These are phyloP conservation scores for Aspergillus sclerotioniger DNA, from an alignment of 495 filamentous ascomycete species.

Conservation along the genomic window DNA sequence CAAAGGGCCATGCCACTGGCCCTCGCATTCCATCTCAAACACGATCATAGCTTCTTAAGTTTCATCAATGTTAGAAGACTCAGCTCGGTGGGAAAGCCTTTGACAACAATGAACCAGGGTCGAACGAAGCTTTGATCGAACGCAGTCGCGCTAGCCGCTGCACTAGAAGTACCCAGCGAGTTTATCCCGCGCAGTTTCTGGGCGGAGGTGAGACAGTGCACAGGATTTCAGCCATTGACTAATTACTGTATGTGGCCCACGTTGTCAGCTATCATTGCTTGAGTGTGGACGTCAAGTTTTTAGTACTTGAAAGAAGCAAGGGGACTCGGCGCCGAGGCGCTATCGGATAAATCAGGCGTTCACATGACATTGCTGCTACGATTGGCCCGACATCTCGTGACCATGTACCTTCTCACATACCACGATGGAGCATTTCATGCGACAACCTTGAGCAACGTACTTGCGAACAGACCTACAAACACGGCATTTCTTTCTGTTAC, in stretches of 20 bases:
- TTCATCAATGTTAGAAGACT: constrained; percentile 9
- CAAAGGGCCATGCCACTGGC: not conserved
- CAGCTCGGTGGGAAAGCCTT: constrained; percentile 20
- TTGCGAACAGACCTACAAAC: constrained; percentile 27
- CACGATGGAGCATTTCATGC: constrained; percentile 19
- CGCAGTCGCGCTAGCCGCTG: constrained; percentile 30
- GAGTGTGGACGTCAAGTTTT: constrained; percentile 34
- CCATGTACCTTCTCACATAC: constrained; percentile 25
- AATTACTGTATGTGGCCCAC: constrained; percentile 27
- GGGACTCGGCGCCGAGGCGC: constrained; percentile 21
- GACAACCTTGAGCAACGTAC: constrained; percentile 22
- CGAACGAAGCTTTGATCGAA: constrained; percentile 35
- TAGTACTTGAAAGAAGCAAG: constrained; percentile 32
- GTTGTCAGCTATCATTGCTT: constrained; percentile 33
- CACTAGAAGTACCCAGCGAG: constrained; percentile 36
- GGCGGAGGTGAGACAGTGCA: constrained; percentile 34
- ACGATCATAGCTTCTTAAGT: not conserved
- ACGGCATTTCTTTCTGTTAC: constrained; percentile 28
- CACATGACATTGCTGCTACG: constrained; percentile 27
- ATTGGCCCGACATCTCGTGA: constrained; percentile 25
- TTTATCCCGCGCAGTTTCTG: constrained; percentile 39
- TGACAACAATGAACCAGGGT: constrained; percentile 29
- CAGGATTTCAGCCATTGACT: not conserved
- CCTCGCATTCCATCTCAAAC: not conserved
- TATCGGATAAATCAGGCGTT: constrained; percentile 28